Percentiles rank a stretch among this genome's conserved stretches.
Conservation (phyloP, 371 early-diverging fungal species). For the Encephalitozoon intestinalis region DNA sequence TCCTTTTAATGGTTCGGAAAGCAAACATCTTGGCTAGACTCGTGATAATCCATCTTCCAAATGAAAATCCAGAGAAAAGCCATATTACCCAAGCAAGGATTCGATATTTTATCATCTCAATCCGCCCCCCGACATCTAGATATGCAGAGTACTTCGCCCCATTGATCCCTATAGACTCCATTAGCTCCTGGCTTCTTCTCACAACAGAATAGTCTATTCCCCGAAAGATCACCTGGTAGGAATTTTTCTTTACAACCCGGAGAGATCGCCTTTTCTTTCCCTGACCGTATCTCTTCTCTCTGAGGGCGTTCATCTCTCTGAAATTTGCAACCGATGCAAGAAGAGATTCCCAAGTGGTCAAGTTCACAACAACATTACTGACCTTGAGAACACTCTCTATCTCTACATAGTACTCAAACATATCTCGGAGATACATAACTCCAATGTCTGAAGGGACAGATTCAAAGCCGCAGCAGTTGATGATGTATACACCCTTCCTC, state of each 20-base stretch:
- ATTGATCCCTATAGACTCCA: constrained; percentile 6
- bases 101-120: constrained; percentile 20
- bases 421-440: constrained; percentile 39
- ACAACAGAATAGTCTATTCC: constrained; percentile 59
- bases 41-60: constrained; percentile 22
- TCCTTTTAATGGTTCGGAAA: constrained; percentile 44
- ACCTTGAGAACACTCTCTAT: constrained; percentile 42
- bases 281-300: background rate
- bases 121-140: constrained; percentile 26
- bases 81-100: constrained; percentile 22
- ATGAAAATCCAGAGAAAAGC: constrained; percentile 18
- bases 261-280: constrained; percentile 6
- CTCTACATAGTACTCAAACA: constrained; percentile 45
- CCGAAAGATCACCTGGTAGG: constrained; percentile 51
- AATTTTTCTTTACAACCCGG: constrained; percentile 1
- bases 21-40: constrained; percentile 38
- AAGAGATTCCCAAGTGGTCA: constrained; percentile 59
- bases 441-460: constrained; percentile 73
- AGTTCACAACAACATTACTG: constrained; percentile 60
- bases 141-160: constrained; percentile 32
- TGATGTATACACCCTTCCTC: constrained; percentile 65
- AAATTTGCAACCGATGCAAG: constrained; percentile 30
- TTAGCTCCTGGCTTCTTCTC: constrained; percentile 39
- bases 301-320: background rate
- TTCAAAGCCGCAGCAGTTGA: constrained; percentile 79